Percentiles rank a stretch among this genome's conserved stretches.
phyloP scores from a whole-genome alignment of 805 yeast genomes.

The Huiozyma sinensis region DNA sequence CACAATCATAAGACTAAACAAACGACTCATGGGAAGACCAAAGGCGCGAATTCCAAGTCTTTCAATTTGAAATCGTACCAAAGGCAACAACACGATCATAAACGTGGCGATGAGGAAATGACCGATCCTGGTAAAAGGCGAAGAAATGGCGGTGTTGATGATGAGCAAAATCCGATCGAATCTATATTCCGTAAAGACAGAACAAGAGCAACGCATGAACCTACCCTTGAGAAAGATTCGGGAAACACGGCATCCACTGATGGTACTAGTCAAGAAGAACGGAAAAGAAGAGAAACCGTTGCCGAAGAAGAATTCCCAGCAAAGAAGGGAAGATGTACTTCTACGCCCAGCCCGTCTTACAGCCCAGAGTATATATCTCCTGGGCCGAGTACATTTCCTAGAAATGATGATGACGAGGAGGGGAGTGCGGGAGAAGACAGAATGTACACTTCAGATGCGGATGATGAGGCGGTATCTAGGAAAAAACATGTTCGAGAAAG shows the following conservation, averaged over 20 bases:
- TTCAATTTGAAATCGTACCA: conserved; percentile 23
- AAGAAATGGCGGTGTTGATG: neutral
- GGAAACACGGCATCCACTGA: neutral
- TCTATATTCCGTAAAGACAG: no score
- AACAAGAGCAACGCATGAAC: neutral
- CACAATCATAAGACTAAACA: neutral
- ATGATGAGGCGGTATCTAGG: no score
- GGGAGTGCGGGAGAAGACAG: neutral
- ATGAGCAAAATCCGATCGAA: neutral
- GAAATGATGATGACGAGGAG: neutral
- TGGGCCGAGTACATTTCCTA: no score
- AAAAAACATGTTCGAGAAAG: neutral
- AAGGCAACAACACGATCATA: conserved; percentile 1
- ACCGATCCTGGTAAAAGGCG: neutral
- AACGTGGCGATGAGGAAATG: no score
- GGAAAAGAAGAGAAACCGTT: neutral
- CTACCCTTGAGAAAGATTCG: neutral
- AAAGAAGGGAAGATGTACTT: neutral
- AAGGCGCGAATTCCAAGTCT: conserved; percentile 16
- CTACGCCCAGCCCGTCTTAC: no score
- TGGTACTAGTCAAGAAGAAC: neutral
- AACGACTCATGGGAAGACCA: neutral
- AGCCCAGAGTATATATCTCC: no score
- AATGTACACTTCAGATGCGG: neutral
- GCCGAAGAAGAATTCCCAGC: neutral